Percentiles rank a stretch among this genome's conserved stretches.
These are phyloP conservation scores for Tripterygium wilfordii DNA, from an alignment of 177 flowering plant genomes.

Conservation along the genomic window DNA sequence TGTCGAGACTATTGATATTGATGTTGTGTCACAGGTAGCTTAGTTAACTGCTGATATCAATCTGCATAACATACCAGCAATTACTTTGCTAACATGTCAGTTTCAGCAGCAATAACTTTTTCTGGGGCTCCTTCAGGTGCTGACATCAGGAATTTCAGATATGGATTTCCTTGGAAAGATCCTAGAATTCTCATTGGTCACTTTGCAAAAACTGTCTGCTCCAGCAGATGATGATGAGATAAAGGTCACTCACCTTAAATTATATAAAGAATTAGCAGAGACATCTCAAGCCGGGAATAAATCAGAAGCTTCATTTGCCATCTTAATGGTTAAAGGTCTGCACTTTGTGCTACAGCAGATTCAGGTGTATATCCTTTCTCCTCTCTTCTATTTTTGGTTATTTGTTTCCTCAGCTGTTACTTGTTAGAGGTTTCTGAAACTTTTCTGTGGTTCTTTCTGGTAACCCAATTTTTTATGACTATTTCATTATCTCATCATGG, in stretches of 20 bases:
- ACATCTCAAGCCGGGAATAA: conserved; percentile 30
- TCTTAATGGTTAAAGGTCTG: conserved; percentile 70
- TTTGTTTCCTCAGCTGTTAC: too few relatives aligned
- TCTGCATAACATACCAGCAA: background rate
- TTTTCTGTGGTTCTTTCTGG: too few relatives aligned
- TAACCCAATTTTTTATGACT: too few relatives aligned
- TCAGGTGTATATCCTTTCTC: conserved; percentile 79
- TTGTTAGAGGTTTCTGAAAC: too few relatives aligned
- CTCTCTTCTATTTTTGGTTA: too few relatives aligned
- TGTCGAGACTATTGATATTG: conserved; percentile 59
- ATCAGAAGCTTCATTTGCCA: conserved; percentile 34
- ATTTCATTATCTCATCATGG: too few relatives aligned
- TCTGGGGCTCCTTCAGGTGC: conserved; percentile 37
- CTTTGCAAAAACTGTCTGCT: conserved; percentile 78
- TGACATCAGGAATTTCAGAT: conserved; percentile 62
- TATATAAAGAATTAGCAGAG: conserved; percentile 56
- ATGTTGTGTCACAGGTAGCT: conserved; percentile 71
- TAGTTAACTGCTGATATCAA: background rate
- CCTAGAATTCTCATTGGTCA: conserved; percentile 61
- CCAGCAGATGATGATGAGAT: conserved; percentile 68
- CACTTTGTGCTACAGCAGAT: conserved; percentile 80
- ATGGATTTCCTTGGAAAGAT: conserved; percentile 66
- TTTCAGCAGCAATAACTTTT: background rate
- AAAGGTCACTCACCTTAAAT: conserved; percentile 41
- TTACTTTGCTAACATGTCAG: background rate